Evolutionary conservation across 805 yeast species (phyloP).

Genomic region (Teunomyces kruisii): DNA sequence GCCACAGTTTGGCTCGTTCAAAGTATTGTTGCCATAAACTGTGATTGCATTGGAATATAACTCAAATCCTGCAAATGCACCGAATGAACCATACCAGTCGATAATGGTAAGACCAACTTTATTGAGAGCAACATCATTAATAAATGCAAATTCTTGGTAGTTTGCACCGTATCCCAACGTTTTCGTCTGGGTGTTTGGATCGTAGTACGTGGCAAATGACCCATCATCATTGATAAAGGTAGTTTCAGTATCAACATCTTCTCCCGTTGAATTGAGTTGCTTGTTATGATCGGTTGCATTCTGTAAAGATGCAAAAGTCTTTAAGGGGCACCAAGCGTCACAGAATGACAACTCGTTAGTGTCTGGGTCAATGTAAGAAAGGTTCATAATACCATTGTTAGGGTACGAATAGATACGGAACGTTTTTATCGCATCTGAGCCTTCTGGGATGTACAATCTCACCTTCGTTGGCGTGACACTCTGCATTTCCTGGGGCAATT

Average conservation of each 20-base stretch:
- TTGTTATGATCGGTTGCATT: constrained; percentile 22
- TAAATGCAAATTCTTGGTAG: constrained; percentile 84
- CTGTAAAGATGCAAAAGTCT: constrained; percentile 36
- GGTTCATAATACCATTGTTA: constrained; percentile 85
- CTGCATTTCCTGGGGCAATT: constrained; percentile 49
- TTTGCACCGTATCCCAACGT: constrained; percentile 43
- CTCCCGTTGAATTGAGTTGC: constrained; percentile 21
- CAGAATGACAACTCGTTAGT: constrained; percentile 61
- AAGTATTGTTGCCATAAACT: constrained; percentile 71
- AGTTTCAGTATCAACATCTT: constrained; percentile 19
- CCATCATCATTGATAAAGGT: constrained; percentile 36
- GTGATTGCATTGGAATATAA: constrained; percentile 59
- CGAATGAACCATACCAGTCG: constrained; percentile 66
- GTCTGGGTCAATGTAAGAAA: constrained; percentile 77
- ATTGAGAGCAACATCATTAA: constrained; percentile 60
- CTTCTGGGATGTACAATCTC: constrained; percentile 63
- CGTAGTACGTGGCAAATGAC: constrained; percentile 34
- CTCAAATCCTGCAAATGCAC: constrained; percentile 72
- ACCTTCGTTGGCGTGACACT: constrained; percentile 67
- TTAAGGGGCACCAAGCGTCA: constrained; percentile 88
- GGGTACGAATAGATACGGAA: constrained; percentile 80
- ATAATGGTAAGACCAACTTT: constrained; percentile 63
- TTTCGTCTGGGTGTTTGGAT: constrained; percentile 31
- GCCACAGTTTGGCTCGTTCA: constrained; percentile 68
- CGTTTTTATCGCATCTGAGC: constrained; percentile 49